These are phyloP conservation scores for Musa troglodytarum DNA, from an alignment of 176 grass and related monocot genomes.

Conservation along the genomic window DNA sequence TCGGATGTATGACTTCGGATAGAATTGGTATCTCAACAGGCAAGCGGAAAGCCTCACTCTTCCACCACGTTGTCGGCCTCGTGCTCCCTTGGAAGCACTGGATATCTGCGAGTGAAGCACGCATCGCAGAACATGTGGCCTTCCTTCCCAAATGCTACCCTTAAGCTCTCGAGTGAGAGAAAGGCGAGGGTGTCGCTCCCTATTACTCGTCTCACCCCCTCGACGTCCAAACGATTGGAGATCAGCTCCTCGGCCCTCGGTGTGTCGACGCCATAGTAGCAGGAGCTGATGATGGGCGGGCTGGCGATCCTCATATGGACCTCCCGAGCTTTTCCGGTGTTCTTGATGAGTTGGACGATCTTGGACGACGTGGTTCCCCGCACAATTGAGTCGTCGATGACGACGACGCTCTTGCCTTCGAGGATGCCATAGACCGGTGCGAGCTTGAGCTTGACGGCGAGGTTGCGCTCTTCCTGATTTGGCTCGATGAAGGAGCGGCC, in stretches of 20 bases:
- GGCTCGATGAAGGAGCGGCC: constrained; percentile 95
- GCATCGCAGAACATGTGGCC: constrained; percentile 61
- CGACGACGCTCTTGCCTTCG: constrained; percentile 76
- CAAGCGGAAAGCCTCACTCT: constrained; percentile 4
- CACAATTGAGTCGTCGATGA: constrained; percentile 86
- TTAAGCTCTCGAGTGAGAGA: constrained; percentile 66
- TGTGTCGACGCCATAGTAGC: constrained; percentile 91
- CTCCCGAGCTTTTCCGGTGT: constrained; percentile 68
- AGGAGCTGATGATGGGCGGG: constrained; percentile 71
- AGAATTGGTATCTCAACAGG: too few relatives aligned
- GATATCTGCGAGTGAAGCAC: constrained; percentile 73
- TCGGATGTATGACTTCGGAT: too few relatives aligned
- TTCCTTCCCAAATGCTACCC: constrained; percentile 52
- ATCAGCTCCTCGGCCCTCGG: constrained; percentile 70
- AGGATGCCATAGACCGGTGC: constrained; percentile 63
- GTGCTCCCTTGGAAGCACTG: constrained; percentile 36
- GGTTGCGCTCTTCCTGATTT: constrained; percentile 66
- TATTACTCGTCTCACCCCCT: constrained; percentile 52
- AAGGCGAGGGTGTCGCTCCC: constrained; percentile 80
- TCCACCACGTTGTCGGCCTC: constrained; percentile 21
- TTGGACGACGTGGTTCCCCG: constrained; percentile 94
- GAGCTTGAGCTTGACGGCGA: constrained; percentile 88
- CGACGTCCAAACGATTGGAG: constrained; percentile 59
- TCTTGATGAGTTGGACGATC: constrained; percentile 69
- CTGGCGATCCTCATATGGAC: constrained; percentile 93